Evolutionary conservation across 805 yeast genomes (phyloP), one percentile per base, ranked within the genome.

Genomic region (Metschnikowia orientalis): DNA sequence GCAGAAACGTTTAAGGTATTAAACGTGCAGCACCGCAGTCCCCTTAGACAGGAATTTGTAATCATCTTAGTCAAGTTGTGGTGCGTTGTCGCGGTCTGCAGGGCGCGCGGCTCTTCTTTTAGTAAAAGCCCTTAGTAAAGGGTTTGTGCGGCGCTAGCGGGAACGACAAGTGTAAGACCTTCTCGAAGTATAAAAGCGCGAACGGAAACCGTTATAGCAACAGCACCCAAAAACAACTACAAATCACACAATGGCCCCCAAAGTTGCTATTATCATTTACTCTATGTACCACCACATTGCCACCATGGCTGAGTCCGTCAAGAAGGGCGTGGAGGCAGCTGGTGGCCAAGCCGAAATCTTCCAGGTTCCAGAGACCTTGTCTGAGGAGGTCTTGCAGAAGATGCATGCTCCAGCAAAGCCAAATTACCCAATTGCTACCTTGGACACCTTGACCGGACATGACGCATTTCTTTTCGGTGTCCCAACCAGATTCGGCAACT

Each of bases 391-490:
- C n/a, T 69, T 87, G 43, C 55, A 59, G 28, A 59, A 66, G 51
- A 57, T 87, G 67, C 73, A 77, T 48, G 95, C 92, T 13, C 80
- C 87, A 23, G 54, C 71, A 9, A 77, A 77, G 56, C 77, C 81
- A 21, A 48, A 51, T 41, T 58, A 59, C 57, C 89, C 92, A 45
- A 63, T 74, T 50, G 85, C 85, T 32, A 68, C 82, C 10, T 48
- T 59, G 7, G 81, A 74, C 13, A 71, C 76, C 12, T 67, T 87
- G 45, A 54, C 61, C 3, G 63, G 69, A 43, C 82, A 79, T 67
- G 95, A 88, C 54, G 95, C 89, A 28, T 76, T 81, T 65, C 45
- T 88, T 45, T 83, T 87, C 49, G 96, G 95, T 54, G 58, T 83
- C 48, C 94, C 95, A 51, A 82, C 95, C 35, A 77, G 95, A 63